Evolutionary conservation across 1,284 basidiomycete species (phyloP).

Genomic region (Cystobasidiaceae sp.): DNA sequence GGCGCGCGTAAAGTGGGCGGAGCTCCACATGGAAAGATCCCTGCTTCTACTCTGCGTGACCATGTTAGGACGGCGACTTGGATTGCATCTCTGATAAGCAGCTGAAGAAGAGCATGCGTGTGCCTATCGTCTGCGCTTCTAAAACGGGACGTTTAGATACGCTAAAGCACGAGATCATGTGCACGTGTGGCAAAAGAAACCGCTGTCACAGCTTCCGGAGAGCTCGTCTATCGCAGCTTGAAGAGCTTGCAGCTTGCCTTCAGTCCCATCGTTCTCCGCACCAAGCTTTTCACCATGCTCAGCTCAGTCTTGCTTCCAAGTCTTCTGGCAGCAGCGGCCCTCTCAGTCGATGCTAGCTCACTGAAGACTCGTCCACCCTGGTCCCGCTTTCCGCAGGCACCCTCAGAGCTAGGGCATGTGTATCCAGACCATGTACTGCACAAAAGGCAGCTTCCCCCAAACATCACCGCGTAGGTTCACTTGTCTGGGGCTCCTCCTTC

Average conservation of each 20-base stretch:
- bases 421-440: slow-evolving; percentile 25
- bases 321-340: neutral
- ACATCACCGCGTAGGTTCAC: slow-evolving; percentile 12
- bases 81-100: no score
- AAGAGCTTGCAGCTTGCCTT: neutral
- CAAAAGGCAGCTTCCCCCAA: slow-evolving; percentile 25
- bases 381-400: slow-evolving; percentile 11
- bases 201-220: neutral
- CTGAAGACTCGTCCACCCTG: slow-evolving; percentile 1
- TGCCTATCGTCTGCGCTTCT: no score
- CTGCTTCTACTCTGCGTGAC: no score
- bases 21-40: no score
- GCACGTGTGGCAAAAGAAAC: neutral
- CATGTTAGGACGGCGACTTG: no score
- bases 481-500: neutral
- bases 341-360: neutral
- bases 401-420: slow-evolving; percentile 7
- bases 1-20: no score
- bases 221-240: neutral
- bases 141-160: neutral
- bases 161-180: neutral
- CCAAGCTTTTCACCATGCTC: neutral
- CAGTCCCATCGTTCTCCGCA: neutral
- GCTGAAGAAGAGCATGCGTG: no score
- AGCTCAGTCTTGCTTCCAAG: neutral